Base-by-base conservation (phyloP, 202 grass and related monocot species). In the Zoysia matrella region DNA sequence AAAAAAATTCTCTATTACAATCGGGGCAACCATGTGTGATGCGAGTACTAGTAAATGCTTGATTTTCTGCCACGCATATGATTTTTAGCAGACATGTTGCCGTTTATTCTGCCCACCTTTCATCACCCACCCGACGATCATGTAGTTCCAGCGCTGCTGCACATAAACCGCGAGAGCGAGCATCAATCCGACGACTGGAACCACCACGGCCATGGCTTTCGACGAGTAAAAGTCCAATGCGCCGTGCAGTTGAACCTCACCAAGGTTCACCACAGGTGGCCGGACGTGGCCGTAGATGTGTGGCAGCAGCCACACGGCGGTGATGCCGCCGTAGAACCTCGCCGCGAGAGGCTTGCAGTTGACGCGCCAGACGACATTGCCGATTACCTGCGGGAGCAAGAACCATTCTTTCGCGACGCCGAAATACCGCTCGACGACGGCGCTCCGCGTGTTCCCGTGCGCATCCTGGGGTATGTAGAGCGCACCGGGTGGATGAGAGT, bases 101-200 rank as follows among this genome's bases (percentile, higher is more conserved):
- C 94, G 86, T 72, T 81, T 97, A 79, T 92, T 97, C 67, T 92
- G 88, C 63, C 85, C 85, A 52, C 71, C 91, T 69, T 89, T 92
- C 1, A 91, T 76, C 40, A 84, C 83, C 67, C 57, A 85, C 82
- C 84, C 91, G 40, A 98, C 90, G 70, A 94, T 91, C 81, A 91
- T 91, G 79, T 93, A 94, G 71, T 94, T 91, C 95, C 95, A 98
- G 1, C 88, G 86, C 69, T 98, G 95, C 87, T 98, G 95, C 72
- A 94, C 82, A 73, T 93, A 94, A 0, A 98, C 79, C 0, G 88
- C 88, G 15, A 84, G 68, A 1, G 85, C 90, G 7, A 97, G 87
- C 71, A 81, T 81, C 5, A 82, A 47, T 14, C 90, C 84, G 16
- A 70, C 77, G 16, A 94, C 60, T 43, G 92, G 94, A 76, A 97